These are phyloP conservation scores for Boletus reticuloceps DNA, from an alignment of 768 basidiomycete genomes.

Conservation along the genomic window DNA sequence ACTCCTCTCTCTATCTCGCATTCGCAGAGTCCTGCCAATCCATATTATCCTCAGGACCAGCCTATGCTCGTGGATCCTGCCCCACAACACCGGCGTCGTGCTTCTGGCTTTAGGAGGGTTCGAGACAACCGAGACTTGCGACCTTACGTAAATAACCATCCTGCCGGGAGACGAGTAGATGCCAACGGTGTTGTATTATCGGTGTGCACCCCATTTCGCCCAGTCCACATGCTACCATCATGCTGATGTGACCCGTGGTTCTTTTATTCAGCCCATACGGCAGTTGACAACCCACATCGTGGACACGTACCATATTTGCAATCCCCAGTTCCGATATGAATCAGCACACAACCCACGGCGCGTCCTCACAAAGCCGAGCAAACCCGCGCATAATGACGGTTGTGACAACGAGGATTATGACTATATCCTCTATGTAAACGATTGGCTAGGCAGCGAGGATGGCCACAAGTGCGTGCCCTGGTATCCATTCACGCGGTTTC, in stretches of 20 bases:
- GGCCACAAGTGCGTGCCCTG: slow-evolving; percentile 78
- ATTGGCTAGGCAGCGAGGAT: slow-evolving; percentile 92
- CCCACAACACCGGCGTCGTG: slow-evolving; percentile 57
- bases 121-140: slow-evolving; percentile 74
- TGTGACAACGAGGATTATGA: slow-evolving; percentile 99
- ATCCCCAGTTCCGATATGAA: slow-evolving; percentile 94
- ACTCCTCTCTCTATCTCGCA: slow-evolving; percentile 72
- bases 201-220: slow-evolving; percentile 46
- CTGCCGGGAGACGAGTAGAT: slow-evolving; percentile 72
- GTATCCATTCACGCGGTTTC: background rate
- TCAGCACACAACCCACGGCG: slow-evolving; percentile 91
- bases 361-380: slow-evolving; percentile 96
- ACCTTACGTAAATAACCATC: slow-evolving; percentile 64
- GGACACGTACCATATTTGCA: slow-evolving; percentile 92
- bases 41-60: slow-evolving; percentile 63
- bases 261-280: slow-evolving; percentile 44
- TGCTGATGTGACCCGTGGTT: slow-evolving; percentile 1
- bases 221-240: too few relatives aligned
- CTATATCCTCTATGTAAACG: slow-evolving; percentile 99
- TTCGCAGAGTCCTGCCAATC: slow-evolving; percentile 47
- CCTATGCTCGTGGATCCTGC: slow-evolving; percentile 69
- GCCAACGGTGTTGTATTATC: slow-evolving; percentile 75
- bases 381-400: slow-evolving; percentile 92
- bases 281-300: slow-evolving; percentile 83
- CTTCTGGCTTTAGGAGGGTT: slow-evolving; percentile 76